Evolutionary conservation across 352 stramenopile genomes (phyloP).

Genomic region (Phytopythium aichiense): DNA sequence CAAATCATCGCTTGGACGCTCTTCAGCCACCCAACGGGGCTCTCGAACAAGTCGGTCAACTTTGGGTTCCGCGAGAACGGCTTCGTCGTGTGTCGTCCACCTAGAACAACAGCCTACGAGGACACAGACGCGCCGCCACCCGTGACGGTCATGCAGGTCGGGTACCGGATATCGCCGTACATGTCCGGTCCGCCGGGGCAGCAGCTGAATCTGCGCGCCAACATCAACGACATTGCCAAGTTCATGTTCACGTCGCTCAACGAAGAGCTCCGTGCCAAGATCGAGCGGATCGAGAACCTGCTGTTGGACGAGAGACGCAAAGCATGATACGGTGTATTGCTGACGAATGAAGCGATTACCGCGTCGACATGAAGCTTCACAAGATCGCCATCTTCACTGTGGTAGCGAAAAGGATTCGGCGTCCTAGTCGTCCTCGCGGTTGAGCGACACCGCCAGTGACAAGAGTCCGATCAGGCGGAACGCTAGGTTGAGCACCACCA

Average conservation of each 20-base stretch:
- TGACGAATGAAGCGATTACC: not conserved
- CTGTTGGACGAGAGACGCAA: slow-evolving; percentile 1
- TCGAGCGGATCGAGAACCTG: slow-evolving; percentile 8
- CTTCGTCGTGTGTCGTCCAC: slow-evolving; percentile 6
- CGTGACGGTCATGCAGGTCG: not conserved
- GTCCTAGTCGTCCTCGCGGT: slow-evolving; percentile 2
- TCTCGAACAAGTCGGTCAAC: not conserved
- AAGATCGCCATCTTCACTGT: slow-evolving; percentile 27
- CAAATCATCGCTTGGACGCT: slow-evolving; percentile 45
- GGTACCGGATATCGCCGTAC: slow-evolving; percentile 6
- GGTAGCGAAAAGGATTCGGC: not conserved
- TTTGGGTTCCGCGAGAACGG: slow-evolving; percentile 8
- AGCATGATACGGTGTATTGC: not conserved
- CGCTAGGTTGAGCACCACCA: slow-evolving; percentile 21
- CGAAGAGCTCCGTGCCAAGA: not conserved
- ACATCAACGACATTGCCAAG: slow-evolving; percentile 3
- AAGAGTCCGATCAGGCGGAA: slow-evolving; percentile 28
- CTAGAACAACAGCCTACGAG: not conserved
- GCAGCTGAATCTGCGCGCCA: slow-evolving; percentile 2
- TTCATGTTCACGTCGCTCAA: slow-evolving; percentile 7
- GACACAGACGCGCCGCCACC: not conserved
- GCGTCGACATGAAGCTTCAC: slow-evolving; percentile 14
- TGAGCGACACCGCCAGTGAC: slow-evolving; percentile 12
- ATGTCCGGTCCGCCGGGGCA: not conserved
- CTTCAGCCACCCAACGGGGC: not conserved